Conservation (phyloP, 192 early-diverging fungal genomes). For the Coemansia sp. region DNA sequence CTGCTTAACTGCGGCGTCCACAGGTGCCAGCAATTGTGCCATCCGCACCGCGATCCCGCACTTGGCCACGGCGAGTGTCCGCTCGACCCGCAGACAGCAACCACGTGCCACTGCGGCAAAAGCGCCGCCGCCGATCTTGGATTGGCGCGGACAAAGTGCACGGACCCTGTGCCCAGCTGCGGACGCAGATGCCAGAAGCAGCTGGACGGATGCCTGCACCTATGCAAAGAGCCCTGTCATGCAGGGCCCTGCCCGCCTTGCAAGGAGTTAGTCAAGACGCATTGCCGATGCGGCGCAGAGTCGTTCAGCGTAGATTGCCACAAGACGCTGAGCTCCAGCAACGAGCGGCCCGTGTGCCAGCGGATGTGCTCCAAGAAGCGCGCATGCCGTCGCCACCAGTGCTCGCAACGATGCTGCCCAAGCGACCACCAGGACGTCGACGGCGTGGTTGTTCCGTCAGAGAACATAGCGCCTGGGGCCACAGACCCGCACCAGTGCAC, state of each 20-base stretch:
- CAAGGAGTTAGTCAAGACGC: conserved; percentile 44
- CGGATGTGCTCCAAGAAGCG: conserved; percentile 62
- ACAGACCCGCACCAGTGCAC: conserved; percentile 64
- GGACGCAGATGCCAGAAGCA: conserved; percentile 21
- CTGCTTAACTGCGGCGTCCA: conserved; percentile 64
- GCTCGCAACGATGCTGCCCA: conserved; percentile 66
- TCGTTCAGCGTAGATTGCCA: conserved; percentile 23
- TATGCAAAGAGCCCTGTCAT: conserved; percentile 64
- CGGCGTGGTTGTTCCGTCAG: conserved; percentile 29
- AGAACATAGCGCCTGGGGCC: conserved; percentile 19
- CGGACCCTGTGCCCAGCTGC: conserved; percentile 52
- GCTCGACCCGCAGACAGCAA: conserved; percentile 26
- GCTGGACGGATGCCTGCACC: conserved; percentile 59
- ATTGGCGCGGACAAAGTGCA: conserved; percentile 26
- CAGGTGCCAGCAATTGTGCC: conserved; percentile 62
- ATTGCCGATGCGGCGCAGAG: conserved; percentile 67
- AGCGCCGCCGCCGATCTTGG: conserved; percentile 22
- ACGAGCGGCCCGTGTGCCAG: conserved; percentile 59
- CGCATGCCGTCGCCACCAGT: conserved; percentile 74
- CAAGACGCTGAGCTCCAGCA: conserved; percentile 35
- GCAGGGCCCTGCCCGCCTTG: conserved; percentile 67
- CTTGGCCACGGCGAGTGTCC: conserved; percentile 27
- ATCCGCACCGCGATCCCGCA: conserved; percentile 24
- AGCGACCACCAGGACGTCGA: conserved; percentile 25
- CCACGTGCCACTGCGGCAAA: conserved; percentile 46